Evolutionary conservation across 768 basidiomycete species (phyloP).

Genomic region (Boletus patriciae): DNA sequence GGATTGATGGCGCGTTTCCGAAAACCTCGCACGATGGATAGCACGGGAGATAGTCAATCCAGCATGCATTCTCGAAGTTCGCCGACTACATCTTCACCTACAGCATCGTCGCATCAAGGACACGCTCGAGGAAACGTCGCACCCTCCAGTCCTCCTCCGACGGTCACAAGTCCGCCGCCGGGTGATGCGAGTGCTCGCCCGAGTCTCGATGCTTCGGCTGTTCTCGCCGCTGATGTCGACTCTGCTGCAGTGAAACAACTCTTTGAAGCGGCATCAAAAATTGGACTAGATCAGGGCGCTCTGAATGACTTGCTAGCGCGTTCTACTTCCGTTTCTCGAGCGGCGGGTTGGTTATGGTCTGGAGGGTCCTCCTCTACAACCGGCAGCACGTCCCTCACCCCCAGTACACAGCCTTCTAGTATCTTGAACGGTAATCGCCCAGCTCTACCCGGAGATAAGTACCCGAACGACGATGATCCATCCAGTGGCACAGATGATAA

Average conservation of each 20-base stretch:
- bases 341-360: conserved; percentile 44
- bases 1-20: conserved; percentile 83
- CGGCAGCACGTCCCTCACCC: conserved; percentile 21
- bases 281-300: conserved; percentile 72
- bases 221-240: conserved; percentile 35
- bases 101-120: conserved; percentile 34
- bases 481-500: conserved; percentile 29
- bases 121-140: conserved; percentile 34
- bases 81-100: conserved; percentile 37
- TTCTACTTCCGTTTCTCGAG: conserved; percentile 63
- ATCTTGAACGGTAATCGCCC: conserved; percentile 16
- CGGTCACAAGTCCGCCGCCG: not conserved
- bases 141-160: conserved; percentile 24
- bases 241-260: conserved; percentile 65
- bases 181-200: conserved; percentile 22
- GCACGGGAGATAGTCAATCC: conserved; percentile 29
- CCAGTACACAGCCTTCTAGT: conserved; percentile 18
- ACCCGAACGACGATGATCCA: conserved; percentile 32
- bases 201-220: conserved; percentile 26
- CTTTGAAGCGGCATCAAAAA: conserved; percentile 70
- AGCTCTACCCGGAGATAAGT: conserved; percentile 24
- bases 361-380: conserved; percentile 20
- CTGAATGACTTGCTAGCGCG: conserved; percentile 71
- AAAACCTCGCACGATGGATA: conserved; percentile 33
- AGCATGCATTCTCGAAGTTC: conserved; percentile 32